Evolutionary conservation across 345 rosid genomes (phyloP).

Genomic region (Brassica nigra): DNA sequence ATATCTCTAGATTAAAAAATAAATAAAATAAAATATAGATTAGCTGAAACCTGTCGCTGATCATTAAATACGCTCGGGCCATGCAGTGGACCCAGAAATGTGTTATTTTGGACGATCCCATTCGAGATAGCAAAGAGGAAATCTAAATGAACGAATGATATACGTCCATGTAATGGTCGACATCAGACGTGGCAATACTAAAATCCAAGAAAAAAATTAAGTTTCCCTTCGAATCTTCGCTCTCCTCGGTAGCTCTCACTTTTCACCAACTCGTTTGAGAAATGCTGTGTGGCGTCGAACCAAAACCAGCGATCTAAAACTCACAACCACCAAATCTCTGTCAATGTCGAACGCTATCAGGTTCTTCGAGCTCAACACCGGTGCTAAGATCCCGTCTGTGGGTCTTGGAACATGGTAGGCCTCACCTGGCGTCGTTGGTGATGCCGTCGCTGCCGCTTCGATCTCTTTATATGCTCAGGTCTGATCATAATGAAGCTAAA

Average conservation of each 20-base stretch:
- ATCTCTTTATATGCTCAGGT: not conserved
- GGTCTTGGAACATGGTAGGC: constrained; percentile 67
- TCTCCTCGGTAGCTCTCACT: not conserved
- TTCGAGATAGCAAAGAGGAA: not conserved
- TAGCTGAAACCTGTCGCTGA: not conserved
- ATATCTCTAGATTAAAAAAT: too few species aligned
- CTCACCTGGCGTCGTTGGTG: constrained; percentile 59
- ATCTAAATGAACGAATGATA: not conserved
- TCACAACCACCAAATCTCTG: not conserved
- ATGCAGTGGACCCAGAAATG: not conserved
- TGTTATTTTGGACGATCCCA: not conserved
- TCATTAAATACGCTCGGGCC: not conserved
- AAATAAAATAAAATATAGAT: too few species aligned
- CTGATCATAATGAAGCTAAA: not conserved
- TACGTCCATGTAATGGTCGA: not conserved
- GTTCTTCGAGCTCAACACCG: constrained; percentile 42
- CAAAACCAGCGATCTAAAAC: not conserved
- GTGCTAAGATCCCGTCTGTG: constrained; percentile 40
- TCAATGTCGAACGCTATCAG: constrained; percentile 36
- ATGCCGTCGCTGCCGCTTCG: constrained; percentile 43
- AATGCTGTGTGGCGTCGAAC: not conserved
- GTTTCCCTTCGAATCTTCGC: not conserved
- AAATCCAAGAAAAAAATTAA: not conserved
- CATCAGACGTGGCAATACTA: not conserved
- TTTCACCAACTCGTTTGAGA: not conserved